Evolutionary conservation across 208 protist species (phyloP), one percentile per base, ranked within the genome.

Genomic region (Trypanosoma theileri): DNA sequence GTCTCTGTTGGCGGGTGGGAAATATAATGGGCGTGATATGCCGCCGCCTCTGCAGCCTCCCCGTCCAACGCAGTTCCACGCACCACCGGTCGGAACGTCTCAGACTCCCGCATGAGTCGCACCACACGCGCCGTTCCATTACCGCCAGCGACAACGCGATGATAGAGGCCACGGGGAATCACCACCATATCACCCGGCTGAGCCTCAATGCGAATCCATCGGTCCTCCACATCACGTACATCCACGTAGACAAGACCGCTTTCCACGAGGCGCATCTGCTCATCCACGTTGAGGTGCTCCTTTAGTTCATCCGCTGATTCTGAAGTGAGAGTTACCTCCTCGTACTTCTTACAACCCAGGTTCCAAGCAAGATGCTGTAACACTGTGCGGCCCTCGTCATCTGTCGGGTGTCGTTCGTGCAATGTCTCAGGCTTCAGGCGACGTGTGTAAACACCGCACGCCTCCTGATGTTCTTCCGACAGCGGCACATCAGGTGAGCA

Each of bases 191-290:
- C 62, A 0, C 70, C 70, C 14, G 44, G 4, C 9, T 21, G 44
- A 6, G 60, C 70, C 50, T 75, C 57, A 19, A 75, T 26, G 35
- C 70, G 70, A 16, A 75, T 24, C 70, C 70, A 75, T 2, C 62
- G 57, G 17, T 75, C 70, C 45, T 67, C 31, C 46, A 16, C 56
- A 31, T 75, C 63, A 26, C 70, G 62, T 35, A 75, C 31, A 57
- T 75, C 70, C 2, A 75, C 21, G 19, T 66, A 75, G 10, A 70
- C 45, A 0, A 75, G 35, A 9, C 70, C 70, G 16, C 22, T 66
- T 28, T 64, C 57, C 55, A 75, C 63, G n/a, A 69, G 59, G 12
- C 70, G 63, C 63, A 75, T 64, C 40, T 75, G 70, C 48, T 75
- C 70, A 22, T 75, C 70, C 42, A 66, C 9, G 48, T 75, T 75